These are phyloP conservation scores for Arthrobotrys musiformis DNA, from an alignment of 2,329 filamentous ascomycete genomes.

Conservation along the genomic window DNA sequence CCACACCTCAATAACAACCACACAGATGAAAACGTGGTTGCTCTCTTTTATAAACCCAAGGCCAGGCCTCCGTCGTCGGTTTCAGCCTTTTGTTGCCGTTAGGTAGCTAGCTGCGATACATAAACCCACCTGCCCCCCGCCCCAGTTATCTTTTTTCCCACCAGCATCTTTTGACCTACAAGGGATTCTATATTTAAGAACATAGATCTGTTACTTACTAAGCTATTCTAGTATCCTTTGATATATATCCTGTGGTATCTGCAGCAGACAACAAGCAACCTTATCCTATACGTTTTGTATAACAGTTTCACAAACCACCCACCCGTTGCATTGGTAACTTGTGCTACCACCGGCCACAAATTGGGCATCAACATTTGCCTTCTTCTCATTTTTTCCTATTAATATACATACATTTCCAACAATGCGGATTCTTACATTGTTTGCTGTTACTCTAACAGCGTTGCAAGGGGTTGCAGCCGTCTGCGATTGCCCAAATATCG, in stretches of 20 bases:
- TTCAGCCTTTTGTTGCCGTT: constrained; percentile 37
- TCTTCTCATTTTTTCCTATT: not conserved
- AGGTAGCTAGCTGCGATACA: constrained; percentile 43
- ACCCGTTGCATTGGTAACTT: constrained; percentile 4
- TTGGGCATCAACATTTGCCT: not conserved
- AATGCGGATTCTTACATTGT: constrained; percentile 45
- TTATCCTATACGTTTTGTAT: constrained; percentile 23
- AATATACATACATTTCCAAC: constrained; percentile 33
- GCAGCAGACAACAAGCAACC: not conserved
- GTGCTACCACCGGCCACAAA: not conserved
- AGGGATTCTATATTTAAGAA: constrained; percentile 22
- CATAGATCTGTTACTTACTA: constrained; percentile 9
- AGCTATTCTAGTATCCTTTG: constrained; percentile 2
- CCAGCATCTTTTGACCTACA: constrained; percentile 17
- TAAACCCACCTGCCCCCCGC: constrained; percentile 36
- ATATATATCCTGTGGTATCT: constrained; percentile 11
- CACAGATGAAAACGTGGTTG: constrained; percentile 47
- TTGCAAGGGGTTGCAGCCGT: constrained; percentile 34
- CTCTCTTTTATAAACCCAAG: constrained; percentile 27
- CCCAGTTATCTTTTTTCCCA: constrained; percentile 1
- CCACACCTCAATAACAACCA: constrained; percentile 36
- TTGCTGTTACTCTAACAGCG: constrained; percentile 24
- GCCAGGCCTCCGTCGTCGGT: constrained; percentile 33
- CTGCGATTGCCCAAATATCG: constrained; percentile 35
- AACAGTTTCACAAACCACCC: constrained; percentile 40